phyloP scores from a whole-genome alignment of 78 protist genomes.

The Planoprotostelium fungivorum region DNA sequence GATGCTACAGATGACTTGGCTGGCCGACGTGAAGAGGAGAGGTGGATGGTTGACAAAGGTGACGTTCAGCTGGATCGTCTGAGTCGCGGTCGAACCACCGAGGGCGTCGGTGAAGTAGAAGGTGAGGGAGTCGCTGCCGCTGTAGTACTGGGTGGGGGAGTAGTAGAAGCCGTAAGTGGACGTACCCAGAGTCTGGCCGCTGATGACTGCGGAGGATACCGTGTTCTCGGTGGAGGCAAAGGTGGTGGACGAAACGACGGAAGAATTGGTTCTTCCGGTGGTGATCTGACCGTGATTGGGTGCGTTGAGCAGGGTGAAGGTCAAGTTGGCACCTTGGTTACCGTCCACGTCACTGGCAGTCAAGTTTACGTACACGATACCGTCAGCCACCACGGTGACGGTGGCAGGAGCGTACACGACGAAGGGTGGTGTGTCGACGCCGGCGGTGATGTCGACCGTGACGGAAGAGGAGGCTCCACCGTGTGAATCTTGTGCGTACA shows the following conservation, averaged over 20 bases:
- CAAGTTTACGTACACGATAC: background rate
- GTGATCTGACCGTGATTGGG: background rate
- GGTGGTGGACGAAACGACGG: background rate
- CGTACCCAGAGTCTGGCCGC: background rate
- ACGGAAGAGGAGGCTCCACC: background rate
- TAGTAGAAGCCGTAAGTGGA: background rate
- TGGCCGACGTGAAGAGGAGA: background rate
- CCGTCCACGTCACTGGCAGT: background rate
- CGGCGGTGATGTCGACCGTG: background rate
- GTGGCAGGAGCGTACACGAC: background rate
- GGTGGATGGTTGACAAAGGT: conserved; percentile 11
- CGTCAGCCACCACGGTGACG: background rate
- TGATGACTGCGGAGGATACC: background rate
- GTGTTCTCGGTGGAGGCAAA: background rate
- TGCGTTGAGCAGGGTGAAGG: background rate
- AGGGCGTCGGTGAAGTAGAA: conserved; percentile 4
- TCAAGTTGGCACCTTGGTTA: background rate
- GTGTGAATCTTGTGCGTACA: background rate
- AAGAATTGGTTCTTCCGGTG: background rate
- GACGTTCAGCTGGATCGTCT: conserved; percentile 1
- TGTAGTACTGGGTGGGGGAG: conserved; percentile 3
- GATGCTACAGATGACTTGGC: background rate
- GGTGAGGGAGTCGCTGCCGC: background rate
- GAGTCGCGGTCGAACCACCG: background rate
- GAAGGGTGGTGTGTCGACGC: background rate